Evolutionary conservation across 371 early-diverging fungal genomes (phyloP), one percentile per base, ranked within the genome.

Genomic region (Mortierella sp.): DNA sequence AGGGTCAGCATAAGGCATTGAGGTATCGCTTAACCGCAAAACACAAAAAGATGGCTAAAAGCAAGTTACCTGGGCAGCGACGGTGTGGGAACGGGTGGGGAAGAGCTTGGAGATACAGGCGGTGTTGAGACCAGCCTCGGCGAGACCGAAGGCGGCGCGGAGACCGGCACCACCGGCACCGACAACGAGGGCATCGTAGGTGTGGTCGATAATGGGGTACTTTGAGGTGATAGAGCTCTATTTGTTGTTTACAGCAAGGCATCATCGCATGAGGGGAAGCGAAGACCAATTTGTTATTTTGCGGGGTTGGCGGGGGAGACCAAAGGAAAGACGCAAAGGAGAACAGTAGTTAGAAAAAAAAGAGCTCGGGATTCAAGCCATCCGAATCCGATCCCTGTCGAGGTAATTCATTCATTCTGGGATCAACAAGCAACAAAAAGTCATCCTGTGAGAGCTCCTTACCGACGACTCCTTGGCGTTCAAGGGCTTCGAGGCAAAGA

Each of bases 151-250:
- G 73, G 99, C 98, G 59, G 99, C 98, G 82, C 99, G 96, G 57
- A 99, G 96, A 90, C 99, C 99, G 76, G 99, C 98, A 88, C 99
- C 99, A 87, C 99, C 99, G 78, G 99, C 99, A 87, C 99, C 99
- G 73, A 99, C 95, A 72, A 99, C 99, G 55, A 99, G 92, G 53
- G 98, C 99, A 90, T 99, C 99, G 85, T 96, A 99, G 79, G 96
- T 95, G 89, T 98, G 99, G 88, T 99, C 99, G 79, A 98, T 96
- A 86, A 98, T 92, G 77, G 97, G 95, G 91, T 99, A 99, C 81
- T 95, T 92, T 87, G 90, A 90, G 28, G 92, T 89, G 90, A 93
- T 91, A 67, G 91, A 59, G 53, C 90, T 92, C 93, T 93, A 70
- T 40, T 75, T 61, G 71, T 40, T 46, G 72, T 43, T 71, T 34